phyloP scores from a whole-genome alignment of 441 rosid genomes.

The Gossypium schwendimanii region DNA sequence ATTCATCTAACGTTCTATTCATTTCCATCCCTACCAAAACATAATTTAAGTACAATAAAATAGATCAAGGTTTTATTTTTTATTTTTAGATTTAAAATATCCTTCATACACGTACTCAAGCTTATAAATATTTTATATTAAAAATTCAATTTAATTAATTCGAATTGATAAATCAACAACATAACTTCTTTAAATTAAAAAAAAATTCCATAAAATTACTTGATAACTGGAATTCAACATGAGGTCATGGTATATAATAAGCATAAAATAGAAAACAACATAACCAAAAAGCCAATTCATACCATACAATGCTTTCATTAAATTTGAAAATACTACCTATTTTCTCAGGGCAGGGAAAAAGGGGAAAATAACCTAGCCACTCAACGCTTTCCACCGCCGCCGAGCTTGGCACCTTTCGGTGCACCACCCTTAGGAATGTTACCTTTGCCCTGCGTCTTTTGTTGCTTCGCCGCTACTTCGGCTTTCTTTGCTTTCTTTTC shows the following conservation, averaged over 20 bases:
- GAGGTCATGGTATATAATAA: background rate
- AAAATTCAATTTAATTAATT: no score
- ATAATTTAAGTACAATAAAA: no score
- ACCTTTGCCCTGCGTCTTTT: conserved; percentile 47
- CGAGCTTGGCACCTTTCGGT: conserved; percentile 61
- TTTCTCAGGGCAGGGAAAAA: conserved; percentile 11
- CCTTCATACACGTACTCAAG: no score
- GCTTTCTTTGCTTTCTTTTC: conserved; percentile 91
- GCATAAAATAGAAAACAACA: conserved; percentile 10
- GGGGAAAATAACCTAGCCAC: background rate
- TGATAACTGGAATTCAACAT: conserved; percentile 5
- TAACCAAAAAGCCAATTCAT: background rate
- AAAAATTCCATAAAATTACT: background rate
- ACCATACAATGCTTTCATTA: conserved; percentile 6
- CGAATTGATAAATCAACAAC: no score
- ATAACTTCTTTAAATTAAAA: no score
- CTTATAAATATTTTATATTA: no score
- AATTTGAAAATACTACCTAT: conserved; percentile 11
- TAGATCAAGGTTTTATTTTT: no score
- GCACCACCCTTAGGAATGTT: conserved; percentile 44
- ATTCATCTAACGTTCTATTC: no score
- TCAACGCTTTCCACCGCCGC: conserved; percentile 89
- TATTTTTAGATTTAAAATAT: no score
- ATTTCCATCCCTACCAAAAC: no score
- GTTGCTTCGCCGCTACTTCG: conserved; percentile 56